Evolutionary conservation across 331 rosid species (phyloP), one percentile per base, ranked within the genome.

Genomic region (Malus hybrid): DNA sequence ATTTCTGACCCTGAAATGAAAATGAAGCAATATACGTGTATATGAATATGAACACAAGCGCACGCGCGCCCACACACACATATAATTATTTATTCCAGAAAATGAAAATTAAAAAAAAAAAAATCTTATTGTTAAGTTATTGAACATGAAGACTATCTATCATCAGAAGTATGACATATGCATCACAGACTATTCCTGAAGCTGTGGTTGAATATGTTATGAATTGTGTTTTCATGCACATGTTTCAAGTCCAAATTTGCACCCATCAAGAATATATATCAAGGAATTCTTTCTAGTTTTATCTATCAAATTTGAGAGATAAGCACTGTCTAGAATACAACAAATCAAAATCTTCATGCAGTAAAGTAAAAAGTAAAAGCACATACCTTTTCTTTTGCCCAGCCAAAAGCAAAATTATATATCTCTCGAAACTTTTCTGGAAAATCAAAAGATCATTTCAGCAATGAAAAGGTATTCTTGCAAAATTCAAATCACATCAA

Each of bases 311-410:
- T 15, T 57, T 36, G 39, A 42, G 60, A 59, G 12, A 18, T 36
- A 24, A 73, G 28, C 69, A 60, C 44, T 2, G 1, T 39, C 44
- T 42, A 42, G 10, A 61, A 57, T 44, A 18, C 33, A 65, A 67
- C 36, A 12, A 69, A 44, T 65, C 44, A 28, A 69, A 55, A 61
- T 28, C 20, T 70, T 24, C 5, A 34, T 39, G 19, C 29, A 52
- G 6, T 28, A 32, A 62, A 42, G 46, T 42, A 44, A 44, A 44
- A 80, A 33, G 60, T n/a, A 55, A 18, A 16, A 18, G 11, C 56
- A 27, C 68, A 39, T 88, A 93, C 99, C 97, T 95, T 95, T 84
- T 95, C 99, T 82, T 92, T 95, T 74, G 99, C 99, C 99, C 99
- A 95, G 80, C 93, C 90, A 86, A 95, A 95, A 70, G 97, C 97